Evolutionary conservation across 1,284 basidiomycete genomes (phyloP).

Genomic region (Trichosporon coremiiforme): DNA sequence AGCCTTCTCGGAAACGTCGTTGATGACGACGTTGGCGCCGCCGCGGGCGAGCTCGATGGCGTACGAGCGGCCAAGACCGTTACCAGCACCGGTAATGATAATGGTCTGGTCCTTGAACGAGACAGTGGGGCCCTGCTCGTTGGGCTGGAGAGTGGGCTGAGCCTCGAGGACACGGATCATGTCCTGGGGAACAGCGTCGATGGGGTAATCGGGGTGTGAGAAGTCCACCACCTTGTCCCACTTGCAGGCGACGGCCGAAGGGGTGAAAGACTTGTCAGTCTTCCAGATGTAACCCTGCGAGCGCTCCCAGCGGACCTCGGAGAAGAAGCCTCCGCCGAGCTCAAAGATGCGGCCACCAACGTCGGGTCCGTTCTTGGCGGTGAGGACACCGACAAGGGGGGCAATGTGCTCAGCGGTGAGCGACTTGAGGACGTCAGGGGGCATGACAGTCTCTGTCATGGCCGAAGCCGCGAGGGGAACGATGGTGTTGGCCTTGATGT

Average conservation of each 20-base stretch:
- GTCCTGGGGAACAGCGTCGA: conserved; percentile 70
- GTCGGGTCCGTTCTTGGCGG: conserved; percentile 64
- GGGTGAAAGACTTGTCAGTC: conserved; percentile 84
- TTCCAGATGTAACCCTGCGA: conserved; percentile 84
- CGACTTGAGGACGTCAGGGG: conserved; percentile 91
- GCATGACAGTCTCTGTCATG: conserved; percentile 95
- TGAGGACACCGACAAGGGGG: conserved; percentile 75
- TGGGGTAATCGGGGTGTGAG: conserved; percentile 68
- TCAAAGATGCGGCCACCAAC: conserved; percentile 89
- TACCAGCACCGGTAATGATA: conserved; percentile 91
- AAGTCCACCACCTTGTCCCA: conserved; percentile 86
- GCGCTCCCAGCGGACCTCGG: conserved; percentile 92
- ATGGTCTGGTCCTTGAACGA: conserved; percentile 88
- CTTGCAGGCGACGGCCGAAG: conserved; percentile 83
- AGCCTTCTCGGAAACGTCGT: conserved; percentile 86
- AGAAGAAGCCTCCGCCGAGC: conserved; percentile 89
- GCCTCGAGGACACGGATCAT: conserved; percentile 50
- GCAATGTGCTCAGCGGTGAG: conserved; percentile 93
- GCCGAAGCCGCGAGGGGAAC: conserved; percentile 91
- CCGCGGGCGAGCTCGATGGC: conserved; percentile 86
- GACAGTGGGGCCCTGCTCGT: conserved; percentile 59
- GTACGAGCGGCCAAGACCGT: conserved; percentile 88
- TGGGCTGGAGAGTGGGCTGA: conserved; percentile 29
- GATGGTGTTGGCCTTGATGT: conserved; percentile 83
- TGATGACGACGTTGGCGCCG: conserved; percentile 95